A percentile compares a stretch with the other conserved stretches of the same genome.
These are phyloP conservation scores for Geotrichum siamense DNA, from an alignment of 1,139 yeast genomes.

Conservation along the genomic window DNA sequence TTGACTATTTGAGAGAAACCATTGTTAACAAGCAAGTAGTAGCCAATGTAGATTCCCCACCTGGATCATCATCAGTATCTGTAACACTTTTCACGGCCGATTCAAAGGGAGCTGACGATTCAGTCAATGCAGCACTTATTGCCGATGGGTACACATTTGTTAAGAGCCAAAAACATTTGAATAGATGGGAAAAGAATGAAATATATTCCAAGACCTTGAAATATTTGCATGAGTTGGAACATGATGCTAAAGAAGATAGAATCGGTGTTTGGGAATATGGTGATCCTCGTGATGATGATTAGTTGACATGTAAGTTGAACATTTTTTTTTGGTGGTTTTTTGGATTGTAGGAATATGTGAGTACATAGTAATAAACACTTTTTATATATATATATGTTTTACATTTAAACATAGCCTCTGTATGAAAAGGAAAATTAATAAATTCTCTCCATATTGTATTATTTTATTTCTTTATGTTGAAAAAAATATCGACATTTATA, in stretches of 20 bases:
- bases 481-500: no score
- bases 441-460: no score
- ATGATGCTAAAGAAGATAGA: constrained; percentile 48
- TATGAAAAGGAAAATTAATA: no score
- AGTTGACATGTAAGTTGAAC: no score
- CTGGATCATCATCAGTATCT: constrained; percentile 37
- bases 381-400: no score
- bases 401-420: no score
- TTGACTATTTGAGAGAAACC: constrained; percentile 47
- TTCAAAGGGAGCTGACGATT: constrained; percentile 51
- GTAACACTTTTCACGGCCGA: constrained; percentile 55
- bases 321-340: no score
- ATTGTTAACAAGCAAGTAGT: constrained; percentile 53
- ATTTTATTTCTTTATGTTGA: no score
- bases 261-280: constrained; percentile 81
- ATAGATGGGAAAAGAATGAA: constrained; percentile 33
- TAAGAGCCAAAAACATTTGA: constrained; percentile 34
- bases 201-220: constrained; percentile 24
- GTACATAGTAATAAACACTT: no score
- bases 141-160: constrained; percentile 62
- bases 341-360: no score
- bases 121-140: constrained; percentile 58
- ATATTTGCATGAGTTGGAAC: constrained; percentile 39
- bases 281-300: constrained; percentile 59
- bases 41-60: constrained; percentile 41